Evolutionary conservation across 2,329 filamentous ascomycete genomes (phyloP), one percentile per base, ranked within the genome.

Genomic region (Exophiala dermatitidis): DNA sequence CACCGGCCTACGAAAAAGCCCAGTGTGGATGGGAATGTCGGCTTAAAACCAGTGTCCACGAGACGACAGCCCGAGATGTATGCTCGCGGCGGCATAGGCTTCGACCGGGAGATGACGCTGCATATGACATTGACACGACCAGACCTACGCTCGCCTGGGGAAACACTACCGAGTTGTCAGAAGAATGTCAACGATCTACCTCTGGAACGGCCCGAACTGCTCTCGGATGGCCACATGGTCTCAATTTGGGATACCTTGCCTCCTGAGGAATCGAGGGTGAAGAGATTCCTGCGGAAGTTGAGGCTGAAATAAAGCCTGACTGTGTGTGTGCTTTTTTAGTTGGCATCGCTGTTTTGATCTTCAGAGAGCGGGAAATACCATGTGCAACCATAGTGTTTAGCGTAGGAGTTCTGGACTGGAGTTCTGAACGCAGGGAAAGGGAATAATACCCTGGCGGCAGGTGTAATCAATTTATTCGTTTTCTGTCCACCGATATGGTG

Each of bases 111-210:
- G 69, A 96, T 96, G 90, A 97, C 93, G 2, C 72, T 97, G 46
- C 87, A 90, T 46, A 95, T 97, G 90, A 97, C 91, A 0, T 78
- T 97, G 50, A 97, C 93, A 2, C 78, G 90, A 44, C 88, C 90
- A 0, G 91, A 97, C 66, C 77, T 97, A 45, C 83, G 90, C 33
- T 66, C 57, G 4, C 56, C 60, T 40, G 84, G 84, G 3, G 77
- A 84, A 7, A 26, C 38, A 91, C 57, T 81, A 85, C 7, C 77
- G 84, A 56, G 77, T 88, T 10, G 88, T 90, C 46, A 47, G 29
- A 63, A 82, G 82, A 40, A 87, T 83, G 72, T 72, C 32, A 56
- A 72, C 60, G 69, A 77, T 59, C 74, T 82, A 56, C 77, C 80
- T 1, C 67, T 82, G 33, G 74, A 76, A n/a, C 66, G 82, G 12